Base-by-base conservation (phyloP, 176 grass and related monocot genomes). In the Ananas comosus region DNA sequence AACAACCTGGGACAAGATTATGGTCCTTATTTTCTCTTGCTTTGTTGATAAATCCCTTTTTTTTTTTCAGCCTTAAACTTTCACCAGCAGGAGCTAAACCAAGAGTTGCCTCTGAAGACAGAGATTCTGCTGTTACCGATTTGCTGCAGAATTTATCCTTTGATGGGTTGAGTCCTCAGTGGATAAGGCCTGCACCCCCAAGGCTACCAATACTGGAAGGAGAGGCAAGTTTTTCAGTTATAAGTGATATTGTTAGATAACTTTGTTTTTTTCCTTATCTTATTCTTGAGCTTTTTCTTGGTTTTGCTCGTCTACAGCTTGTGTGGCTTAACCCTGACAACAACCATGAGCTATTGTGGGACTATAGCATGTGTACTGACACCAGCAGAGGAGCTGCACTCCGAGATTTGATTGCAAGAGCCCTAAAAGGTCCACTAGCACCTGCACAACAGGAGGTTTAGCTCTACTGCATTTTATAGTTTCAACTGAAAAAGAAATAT, bases 381-480 rank as follows among this genome's bases (percentile, higher is more conserved):
- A 88, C 89, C 59, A 97, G 86, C 70, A 79, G 80, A 66, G 86
- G 89, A 25, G 84, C 86, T 66, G 82, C 73, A 11, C 74, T 97
- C 63, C 82, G 89, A 72, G 93, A 97, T 69, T 82, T 97, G 72
- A 81, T 97, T 2, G 86, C 80, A 80, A 78, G 70, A 89, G 89
- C 93, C 21, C 84, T 88, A 59, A 92, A 90, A 87, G 84, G 82
- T 70, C 89, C 93, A 63, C 86, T 97, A 67, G 50, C 68, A 77
- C 76, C 82, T 81, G 74, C 89, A n/a, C 89, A 97, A 83, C 93
- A 88, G 57, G 84, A 97, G 93, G 93, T 97, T 81, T 67, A 69
- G 68, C 75, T 79, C 83, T 85, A 56, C 54, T 21, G 81, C 78
- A 29, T 54, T 51, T 74, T 89, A 72, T 81, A 73, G 74, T 77